Base-by-base conservation (phyloP, 805 yeast species). In the Tetrapisispora taiwanensis region DNA sequence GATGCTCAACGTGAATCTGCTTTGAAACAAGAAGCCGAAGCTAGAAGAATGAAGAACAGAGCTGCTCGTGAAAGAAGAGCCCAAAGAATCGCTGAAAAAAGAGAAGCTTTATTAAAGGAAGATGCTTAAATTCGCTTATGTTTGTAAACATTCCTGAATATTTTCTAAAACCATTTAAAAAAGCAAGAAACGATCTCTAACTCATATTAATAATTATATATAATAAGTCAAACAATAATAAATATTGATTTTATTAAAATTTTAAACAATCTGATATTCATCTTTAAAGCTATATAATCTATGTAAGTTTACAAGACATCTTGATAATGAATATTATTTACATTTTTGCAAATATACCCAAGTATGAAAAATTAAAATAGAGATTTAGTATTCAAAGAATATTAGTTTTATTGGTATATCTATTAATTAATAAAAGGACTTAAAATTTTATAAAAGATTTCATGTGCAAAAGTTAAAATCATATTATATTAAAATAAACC, bases 41-140 rank as follows among this genome's bases (percentile, higher is more conserved):
- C 97, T 69, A 94, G 98, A 84, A 92, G 98, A 84, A 67, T 75
- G 59, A 89, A 90, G 79, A 92, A 89, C 95, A 84, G 83, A 75
- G 97, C 97, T 78, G 97, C 97, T 67, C 84, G 98, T 76, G 96
- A 86, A 73, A 89, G 98, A 85, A 89, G 97, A 84, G 83, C 80
- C 70, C 90, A 84, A 76, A 89, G 97, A 78, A 71, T 87, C 62
- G 81, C 84, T 71, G 97, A 88, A 77, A 92, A 92, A 95, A 86
- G 90, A 76, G 95, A 89, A 68, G 95, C 95, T 74, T 79, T 88
- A 66, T 78, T 88, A 70, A 77, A 75, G 71, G 86, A 78, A 67
- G 84, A 78, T 49, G 73, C 73, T 61, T 70, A 70, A 67, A 22
- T 31, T 20, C 15, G 14, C 14, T 24, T 15, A 38, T 17, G 33